Percentiles rank a stretch among this genome's conserved stretches.
Conservation (phyloP, 1,284 basidiomycete species). For the Athelia sp. region DNA sequence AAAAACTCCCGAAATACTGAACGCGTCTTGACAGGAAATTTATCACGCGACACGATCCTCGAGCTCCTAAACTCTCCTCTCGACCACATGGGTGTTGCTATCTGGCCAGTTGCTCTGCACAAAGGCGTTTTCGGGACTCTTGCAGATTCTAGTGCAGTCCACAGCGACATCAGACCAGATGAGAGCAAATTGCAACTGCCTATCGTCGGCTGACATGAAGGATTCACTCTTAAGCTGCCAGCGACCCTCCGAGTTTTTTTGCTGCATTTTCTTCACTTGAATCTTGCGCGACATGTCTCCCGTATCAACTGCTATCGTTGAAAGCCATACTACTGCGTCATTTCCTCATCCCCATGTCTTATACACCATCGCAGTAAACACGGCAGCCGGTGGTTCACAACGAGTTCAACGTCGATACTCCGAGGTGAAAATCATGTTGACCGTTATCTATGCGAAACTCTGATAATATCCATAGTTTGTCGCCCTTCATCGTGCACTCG, state of each 20-base stretch:
- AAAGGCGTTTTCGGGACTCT: too few relatives aligned
- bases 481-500: slow-evolving; percentile 31
- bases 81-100: too few relatives aligned
- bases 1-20: too few relatives aligned
- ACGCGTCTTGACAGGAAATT: too few relatives aligned
- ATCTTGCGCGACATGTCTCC: too few relatives aligned
- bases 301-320: slow-evolving; percentile 15
- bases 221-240: slow-evolving; percentile 16
- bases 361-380: slow-evolving; percentile 35
- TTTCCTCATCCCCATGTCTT: slow-evolving; percentile 46
- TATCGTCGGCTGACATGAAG: slow-evolving; percentile 4
- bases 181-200: too few relatives aligned
- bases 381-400: slow-evolving; percentile 27
- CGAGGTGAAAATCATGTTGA: slow-evolving; percentile 28
- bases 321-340: slow-evolving; percentile 45
- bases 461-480: slow-evolving; percentile 36
- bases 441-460: too few relatives aligned
- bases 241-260: not conserved
- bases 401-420: slow-evolving; percentile 42
- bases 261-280: not conserved
- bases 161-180: too few relatives aligned
- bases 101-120: too few relatives aligned
- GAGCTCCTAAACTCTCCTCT: too few relatives aligned
- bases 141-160: too few relatives aligned
- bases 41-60: too few relatives aligned